Evolutionary conservation across 2,329 filamentous ascomycete species (phyloP).

Genomic region (Sporothrix phasma): DNA sequence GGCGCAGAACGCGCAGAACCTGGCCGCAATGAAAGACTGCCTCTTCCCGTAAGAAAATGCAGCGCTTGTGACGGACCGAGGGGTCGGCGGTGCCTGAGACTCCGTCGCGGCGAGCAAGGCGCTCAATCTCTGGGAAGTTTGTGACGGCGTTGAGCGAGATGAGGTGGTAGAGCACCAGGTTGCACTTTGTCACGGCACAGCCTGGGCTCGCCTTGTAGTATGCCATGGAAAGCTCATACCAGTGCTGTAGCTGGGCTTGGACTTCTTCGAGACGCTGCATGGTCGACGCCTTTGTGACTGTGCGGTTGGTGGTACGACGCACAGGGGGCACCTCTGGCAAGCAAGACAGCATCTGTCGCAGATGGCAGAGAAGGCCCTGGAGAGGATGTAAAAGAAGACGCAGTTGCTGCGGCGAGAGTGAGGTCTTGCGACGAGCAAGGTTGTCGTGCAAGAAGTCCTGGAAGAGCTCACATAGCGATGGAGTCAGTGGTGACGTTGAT

Average conservation of each 20-base stretch:
- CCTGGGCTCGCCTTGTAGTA: conserved; percentile 45
- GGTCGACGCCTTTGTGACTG: conserved; percentile 51
- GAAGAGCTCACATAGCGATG: conserved; percentile 56
- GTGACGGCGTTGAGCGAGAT: conserved; percentile 60
- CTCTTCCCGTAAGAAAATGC: conserved; percentile 53
- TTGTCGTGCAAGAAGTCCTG: conserved; percentile 58
- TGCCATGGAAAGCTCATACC: conserved; percentile 54
- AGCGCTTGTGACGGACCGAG: conserved; percentile 48
- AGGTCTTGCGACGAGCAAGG: conserved; percentile 37
- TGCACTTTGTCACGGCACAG: conserved; percentile 53
- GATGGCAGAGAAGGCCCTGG: conserved; percentile 54
- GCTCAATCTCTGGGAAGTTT: conserved; percentile 58
- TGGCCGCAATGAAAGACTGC: conserved; percentile 59
- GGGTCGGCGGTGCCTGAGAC: conserved; percentile 34
- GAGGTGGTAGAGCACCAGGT: conserved; percentile 59
- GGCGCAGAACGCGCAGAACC: conserved; percentile 49
- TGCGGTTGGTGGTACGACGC: conserved; percentile 32
- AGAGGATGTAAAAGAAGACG: conserved; percentile 59
- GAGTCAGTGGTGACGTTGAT: conserved; percentile 36
- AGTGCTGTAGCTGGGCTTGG: conserved; percentile 52
- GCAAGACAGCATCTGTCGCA: conserved; percentile 55
- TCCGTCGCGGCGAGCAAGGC: conserved; percentile 51
- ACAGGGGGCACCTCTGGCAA: conserved; percentile 45
- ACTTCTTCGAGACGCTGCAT: conserved; percentile 53
- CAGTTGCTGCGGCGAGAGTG: conserved; percentile 45